A percentile compares a stretch with the other conserved stretches of the same genome.
phyloP scores from a whole-genome alignment of 1,284 basidiomycete species.

The Malassezia dermatis region DNA sequence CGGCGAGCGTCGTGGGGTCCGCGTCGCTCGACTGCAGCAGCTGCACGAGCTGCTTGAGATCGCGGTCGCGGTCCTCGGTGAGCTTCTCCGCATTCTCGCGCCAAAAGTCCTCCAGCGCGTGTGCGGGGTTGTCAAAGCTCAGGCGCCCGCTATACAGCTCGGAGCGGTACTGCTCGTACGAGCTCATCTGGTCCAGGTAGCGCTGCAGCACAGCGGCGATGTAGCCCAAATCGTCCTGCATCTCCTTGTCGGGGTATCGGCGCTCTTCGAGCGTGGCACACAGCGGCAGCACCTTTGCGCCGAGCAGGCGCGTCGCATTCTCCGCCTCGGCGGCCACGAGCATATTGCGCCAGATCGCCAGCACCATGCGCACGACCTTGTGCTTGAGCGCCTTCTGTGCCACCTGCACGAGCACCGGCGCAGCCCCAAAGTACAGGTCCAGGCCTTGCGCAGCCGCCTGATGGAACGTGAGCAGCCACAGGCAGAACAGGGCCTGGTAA shows the following conservation, averaged over 20 bases:
- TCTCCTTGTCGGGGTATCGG: slow-evolving; percentile 82
- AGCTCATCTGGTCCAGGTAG: slow-evolving; percentile 78
- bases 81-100: slow-evolving; percentile 79
- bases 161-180: slow-evolving; percentile 87
- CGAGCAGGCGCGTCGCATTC: slow-evolving; percentile 85
- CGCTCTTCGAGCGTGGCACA: slow-evolving; percentile 69
- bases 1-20: slow-evolving; percentile 31
- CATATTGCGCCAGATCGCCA: slow-evolving; percentile 78
- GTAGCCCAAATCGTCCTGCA: slow-evolving; percentile 79
- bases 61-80: slow-evolving; percentile 82
- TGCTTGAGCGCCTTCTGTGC: slow-evolving; percentile 88
- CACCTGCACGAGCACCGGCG: slow-evolving; percentile 73
- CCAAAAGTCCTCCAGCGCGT: slow-evolving; percentile 95
- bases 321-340: slow-evolving; percentile 66
- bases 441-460: slow-evolving; percentile 70
- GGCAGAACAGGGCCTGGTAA: slow-evolving; percentile 81
- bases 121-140: slow-evolving; percentile 78
- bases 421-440: slow-evolving; percentile 80
- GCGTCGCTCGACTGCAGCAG: slow-evolving; percentile 19
- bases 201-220: slow-evolving; percentile 68
- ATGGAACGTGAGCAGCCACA: slow-evolving; percentile 91
- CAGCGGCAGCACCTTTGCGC: slow-evolving; percentile 73
- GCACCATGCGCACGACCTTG: slow-evolving; percentile 88
- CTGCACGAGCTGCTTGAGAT: slow-evolving; percentile 77
- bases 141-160: slow-evolving; percentile 81